These are phyloP conservation scores for Silybum marianum DNA, from an alignment of 129 eudicot species.

Conservation along the genomic window DNA sequence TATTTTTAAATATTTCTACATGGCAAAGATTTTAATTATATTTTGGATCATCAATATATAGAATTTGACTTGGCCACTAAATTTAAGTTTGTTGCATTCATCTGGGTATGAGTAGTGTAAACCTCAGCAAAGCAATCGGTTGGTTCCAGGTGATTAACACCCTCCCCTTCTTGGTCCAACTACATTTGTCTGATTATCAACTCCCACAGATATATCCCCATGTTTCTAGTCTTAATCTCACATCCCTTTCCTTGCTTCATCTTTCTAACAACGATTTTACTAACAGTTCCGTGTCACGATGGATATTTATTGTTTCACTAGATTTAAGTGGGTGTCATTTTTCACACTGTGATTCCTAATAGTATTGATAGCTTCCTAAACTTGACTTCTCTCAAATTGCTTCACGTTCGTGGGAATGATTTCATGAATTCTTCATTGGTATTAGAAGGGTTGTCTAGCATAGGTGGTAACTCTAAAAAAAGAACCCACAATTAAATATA, in stretches of 20 bases:
- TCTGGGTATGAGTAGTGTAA: constrained; percentile 13
- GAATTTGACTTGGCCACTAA: no score
- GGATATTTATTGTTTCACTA: constrained; percentile 30
- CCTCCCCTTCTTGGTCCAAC: constrained; percentile 18
- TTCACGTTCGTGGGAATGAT: not conserved
- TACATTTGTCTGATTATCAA: not conserved
- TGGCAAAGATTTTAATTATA: no score
- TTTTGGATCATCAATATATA: no score
- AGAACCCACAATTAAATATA: no score
- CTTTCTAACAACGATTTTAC: constrained; percentile 17
- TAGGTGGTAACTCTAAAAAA: not conserved
- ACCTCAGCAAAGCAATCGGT: not conserved
- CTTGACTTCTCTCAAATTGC: constrained; percentile 12
- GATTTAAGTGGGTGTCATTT: not conserved
- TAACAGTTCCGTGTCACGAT: not conserved
- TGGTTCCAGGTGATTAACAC: not conserved
- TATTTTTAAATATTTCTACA: no score
- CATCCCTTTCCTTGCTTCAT: constrained; percentile 30
- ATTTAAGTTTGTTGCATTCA: constrained; percentile 12
- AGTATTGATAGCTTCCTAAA: not conserved
- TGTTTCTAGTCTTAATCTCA: constrained; percentile 19
- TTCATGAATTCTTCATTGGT: not conserved
- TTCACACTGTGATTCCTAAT: not conserved
- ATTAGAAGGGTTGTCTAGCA: not conserved
- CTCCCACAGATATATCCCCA: not conserved